Evolutionary conservation across 805 yeast species (phyloP).

Genomic region (Kregervanrija pseudodelftensis): DNA sequence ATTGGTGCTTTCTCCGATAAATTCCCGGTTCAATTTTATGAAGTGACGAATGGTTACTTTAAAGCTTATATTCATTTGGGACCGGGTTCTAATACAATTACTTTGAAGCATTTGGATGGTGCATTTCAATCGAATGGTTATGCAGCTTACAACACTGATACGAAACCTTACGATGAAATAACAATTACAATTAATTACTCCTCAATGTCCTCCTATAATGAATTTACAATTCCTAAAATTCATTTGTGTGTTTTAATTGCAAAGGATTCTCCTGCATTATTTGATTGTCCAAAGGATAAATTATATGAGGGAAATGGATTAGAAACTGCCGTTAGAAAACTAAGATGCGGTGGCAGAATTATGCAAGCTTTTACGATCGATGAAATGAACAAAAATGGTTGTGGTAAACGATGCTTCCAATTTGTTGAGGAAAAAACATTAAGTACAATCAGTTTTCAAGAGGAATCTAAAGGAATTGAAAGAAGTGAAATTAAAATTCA

Average conservation of each 20-base stretch:
- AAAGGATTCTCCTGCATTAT: constrained; percentile 61
- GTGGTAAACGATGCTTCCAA: constrained; percentile 72
- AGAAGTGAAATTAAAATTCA: constrained; percentile 73
- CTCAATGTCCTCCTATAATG: constrained; percentile 40
- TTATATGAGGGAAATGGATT: constrained; percentile 55
- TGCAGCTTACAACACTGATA: constrained; percentile 16
- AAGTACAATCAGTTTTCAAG: constrained; percentile 46
- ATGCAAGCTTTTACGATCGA: constrained; percentile 91
- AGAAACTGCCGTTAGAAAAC: constrained; percentile 62
- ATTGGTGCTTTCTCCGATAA: constrained; percentile 34
- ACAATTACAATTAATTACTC: constrained; percentile 34
- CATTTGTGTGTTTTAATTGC: constrained; percentile 75
- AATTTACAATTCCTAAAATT: constrained; percentile 55
- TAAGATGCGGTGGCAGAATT: constrained; percentile 76
- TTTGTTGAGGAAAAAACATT: constrained; percentile 58
- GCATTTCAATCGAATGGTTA: constrained; percentile 26
- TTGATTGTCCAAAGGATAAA: constrained; percentile 59
- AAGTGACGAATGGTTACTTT: constrained; percentile 63
- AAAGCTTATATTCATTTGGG: constrained; percentile 62
- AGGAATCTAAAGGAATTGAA: constrained; percentile 22
- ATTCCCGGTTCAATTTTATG: constrained; percentile 67
- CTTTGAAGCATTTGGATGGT: constrained; percentile 41
- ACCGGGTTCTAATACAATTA: constrained; percentile 54
- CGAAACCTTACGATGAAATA: constrained; percentile 12
- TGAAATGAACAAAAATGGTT: constrained; percentile 73